Evolutionary conservation across 768 basidiomycete genomes (phyloP), one percentile per base, ranked within the genome.

Genomic region (Heimioporus sp.): DNA sequence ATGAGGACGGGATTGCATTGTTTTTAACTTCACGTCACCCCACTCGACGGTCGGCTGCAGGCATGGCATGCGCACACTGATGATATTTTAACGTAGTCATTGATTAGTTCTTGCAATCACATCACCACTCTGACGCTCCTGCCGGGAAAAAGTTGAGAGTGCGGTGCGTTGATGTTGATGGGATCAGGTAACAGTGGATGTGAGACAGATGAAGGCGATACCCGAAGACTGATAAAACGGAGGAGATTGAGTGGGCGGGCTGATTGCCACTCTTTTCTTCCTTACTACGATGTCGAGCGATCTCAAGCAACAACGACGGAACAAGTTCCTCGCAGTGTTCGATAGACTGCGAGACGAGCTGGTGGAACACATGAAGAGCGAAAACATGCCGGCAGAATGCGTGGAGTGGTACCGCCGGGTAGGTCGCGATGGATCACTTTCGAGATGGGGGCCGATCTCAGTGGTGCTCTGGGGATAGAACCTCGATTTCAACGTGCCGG

Each of bases 401-500:
- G 69, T 87, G 31, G 82, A 87, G 42, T 98, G 93, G 92, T 98
- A 83, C 69, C 77, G 79, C 58, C 79, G 80, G 55, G 95, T 96
- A 52, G 37, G 84, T 74, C 16, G 10, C 6, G 24, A 28, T 28
- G 24, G 4, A 28, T 21, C 35, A 4, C 3, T 4, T 7, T 2
- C 24, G 24, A 17, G 15, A 9, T 8, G 20, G n/a, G n/a, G n/a
- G 13, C 35, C 16, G 35, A 19, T 10, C 40, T 21, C 32, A 10
- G 31, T 30, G 24, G 8, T 5, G 40, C 17, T 8, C 17, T 8
- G 46, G 19, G 11, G 38, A 40, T 49, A 94, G 92, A 94, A 80
- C 67, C 75, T 98, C 50, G 82, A 94, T 59, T 89, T 93, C 76
- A 98, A 98, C 71, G 88, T 91, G n/a, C 94, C 94, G 0, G 91